phyloP scores from a whole-genome alignment of 2,329 filamentous ascomycete genomes.

The Alternaria brassicicola region DNA sequence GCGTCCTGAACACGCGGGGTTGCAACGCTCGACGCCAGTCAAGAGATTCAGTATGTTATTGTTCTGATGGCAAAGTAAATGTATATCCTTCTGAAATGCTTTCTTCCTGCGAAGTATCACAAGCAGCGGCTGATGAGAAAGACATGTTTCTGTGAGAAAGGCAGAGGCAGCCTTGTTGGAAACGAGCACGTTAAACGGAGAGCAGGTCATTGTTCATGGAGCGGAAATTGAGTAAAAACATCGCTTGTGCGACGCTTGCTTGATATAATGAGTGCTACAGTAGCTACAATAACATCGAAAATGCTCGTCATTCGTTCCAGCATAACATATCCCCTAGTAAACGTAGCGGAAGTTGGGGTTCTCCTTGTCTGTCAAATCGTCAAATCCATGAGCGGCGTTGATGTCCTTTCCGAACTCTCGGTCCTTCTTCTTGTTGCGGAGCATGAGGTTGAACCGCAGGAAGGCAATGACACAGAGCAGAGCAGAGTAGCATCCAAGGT shows the following conservation, averaged over 20 bases:
- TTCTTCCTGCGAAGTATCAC: background rate
- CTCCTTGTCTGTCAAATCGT: slow-evolving; percentile 68
- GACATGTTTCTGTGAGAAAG: background rate
- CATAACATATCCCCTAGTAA: slow-evolving; percentile 22
- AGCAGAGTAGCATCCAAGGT: slow-evolving; percentile 70
- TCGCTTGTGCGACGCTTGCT: background rate
- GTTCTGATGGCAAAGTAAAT: background rate
- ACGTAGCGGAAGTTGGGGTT: slow-evolving; percentile 67
- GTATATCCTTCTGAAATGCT: background rate
- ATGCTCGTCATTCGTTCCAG: background rate
- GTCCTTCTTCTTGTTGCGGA: slow-evolving; percentile 66
- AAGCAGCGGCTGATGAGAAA: background rate
- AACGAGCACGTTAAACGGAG: background rate
- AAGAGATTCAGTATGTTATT: background rate
- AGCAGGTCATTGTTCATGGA: background rate
- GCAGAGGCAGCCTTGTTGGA: background rate
- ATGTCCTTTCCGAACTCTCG: slow-evolving; percentile 45
- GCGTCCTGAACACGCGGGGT: background rate
- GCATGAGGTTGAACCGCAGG: slow-evolving; percentile 63
- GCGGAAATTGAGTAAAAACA: background rate
- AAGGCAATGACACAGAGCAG: slow-evolving; percentile 64
- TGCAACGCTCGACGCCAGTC: background rate
- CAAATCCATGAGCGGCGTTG: slow-evolving; percentile 58
- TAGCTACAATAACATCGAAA: background rate
- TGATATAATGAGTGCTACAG: background rate